phyloP scores from a whole-genome alignment of 1,284 basidiomycete species.

The Austropuccinia psidii region DNA sequence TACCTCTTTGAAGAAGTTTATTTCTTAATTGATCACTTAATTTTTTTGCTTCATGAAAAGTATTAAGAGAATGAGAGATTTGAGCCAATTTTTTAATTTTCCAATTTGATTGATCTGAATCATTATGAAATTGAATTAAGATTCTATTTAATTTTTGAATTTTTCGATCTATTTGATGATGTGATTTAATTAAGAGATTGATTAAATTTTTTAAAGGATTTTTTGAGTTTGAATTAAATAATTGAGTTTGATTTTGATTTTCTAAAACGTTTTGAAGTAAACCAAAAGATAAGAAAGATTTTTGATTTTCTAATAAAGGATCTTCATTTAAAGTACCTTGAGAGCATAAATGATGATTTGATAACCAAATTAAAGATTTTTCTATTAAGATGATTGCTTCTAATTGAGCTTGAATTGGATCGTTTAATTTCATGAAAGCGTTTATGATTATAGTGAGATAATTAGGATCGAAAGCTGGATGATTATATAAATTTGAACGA shows the following conservation, averaged over 20 bases:
- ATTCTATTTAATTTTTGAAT: no score
- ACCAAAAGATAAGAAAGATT: background rate
- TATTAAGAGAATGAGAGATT: background rate
- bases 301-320: background rate
- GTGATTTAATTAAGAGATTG: no score
- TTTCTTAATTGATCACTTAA: background rate
- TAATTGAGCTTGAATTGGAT: slow-evolving; percentile 11
- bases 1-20: no score
- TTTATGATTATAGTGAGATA: slow-evolving; percentile 12
- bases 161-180: no score
- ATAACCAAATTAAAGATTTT: background rate
- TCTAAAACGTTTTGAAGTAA: background rate
- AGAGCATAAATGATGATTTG: background rate
- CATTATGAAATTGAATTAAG: background rate
- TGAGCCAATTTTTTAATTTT: background rate
- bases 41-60: background rate
- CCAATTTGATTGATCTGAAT: background rate
- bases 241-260: background rate
- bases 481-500: background rate
- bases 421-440: slow-evolving; percentile 21
- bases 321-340: background rate
- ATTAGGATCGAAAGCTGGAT: background rate
- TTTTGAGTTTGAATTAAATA: background rate
- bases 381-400: background rate
- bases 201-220: no score